Evolutionary conservation across 2,329 filamentous ascomycete species (phyloP), one percentile per base, ranked within the genome.

Genomic region (Penicillium italicum): DNA sequence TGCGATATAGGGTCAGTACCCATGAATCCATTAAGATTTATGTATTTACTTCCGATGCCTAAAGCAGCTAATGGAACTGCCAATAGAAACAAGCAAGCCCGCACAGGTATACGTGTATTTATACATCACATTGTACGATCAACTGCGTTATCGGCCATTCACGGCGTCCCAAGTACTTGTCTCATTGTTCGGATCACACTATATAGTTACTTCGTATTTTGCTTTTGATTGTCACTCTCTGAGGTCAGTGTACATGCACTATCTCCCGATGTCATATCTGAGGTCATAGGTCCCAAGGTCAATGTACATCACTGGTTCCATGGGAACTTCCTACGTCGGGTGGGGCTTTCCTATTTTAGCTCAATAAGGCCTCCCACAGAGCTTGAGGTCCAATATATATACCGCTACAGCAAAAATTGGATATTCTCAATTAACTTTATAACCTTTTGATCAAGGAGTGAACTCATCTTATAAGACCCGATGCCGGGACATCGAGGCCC

Each of bases 1-100:
- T 52, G 50, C 31, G 50, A 52, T 38, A n/a, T 46, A 52, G 50
- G 50, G 50, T 31, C 33, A 22, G 24, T 31, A 41, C 50, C 22
- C 28, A 18, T 20, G 18, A 37, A 9, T n/a, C 30, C 18, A 38
- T 22, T 46, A 9, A 30, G 10, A 45, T 44, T 10, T 46, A 45
- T 44, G 5, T 46, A 34, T 31, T 16, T 22, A 28, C n/a, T 28
- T 50, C 30, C 18, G 16, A 52, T 40, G 43, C 43, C 41, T 41
- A 20, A 31, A 33, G 28, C n/a, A 37, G 42, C 40, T 45, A 26
- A n/a, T 10, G 10, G 33, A 28, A 51, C 22, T 44, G 33, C 52
- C 52, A 54, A 54, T 54, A 30, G 31, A 31, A 54, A 54, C n/a
- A 31, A 37, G 31, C 18, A 22, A 36, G 37, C 24, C 37, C 18